Evolutionary conservation across 352 stramenopile genomes (phyloP).

Genomic region (Pythium chondricola): DNA sequence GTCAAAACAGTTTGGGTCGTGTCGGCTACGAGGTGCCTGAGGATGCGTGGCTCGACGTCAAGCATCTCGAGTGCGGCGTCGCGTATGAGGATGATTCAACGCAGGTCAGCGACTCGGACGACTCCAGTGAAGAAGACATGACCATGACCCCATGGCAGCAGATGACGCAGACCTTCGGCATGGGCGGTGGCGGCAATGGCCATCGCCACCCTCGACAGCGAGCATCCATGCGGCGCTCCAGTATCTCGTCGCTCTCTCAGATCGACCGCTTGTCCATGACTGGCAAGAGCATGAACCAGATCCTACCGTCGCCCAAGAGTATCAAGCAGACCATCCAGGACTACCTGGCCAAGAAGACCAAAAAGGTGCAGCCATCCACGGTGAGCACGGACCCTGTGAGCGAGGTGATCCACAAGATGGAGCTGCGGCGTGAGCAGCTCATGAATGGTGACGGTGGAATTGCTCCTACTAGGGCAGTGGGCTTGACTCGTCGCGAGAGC

Average conservation of each 20-base stretch:
- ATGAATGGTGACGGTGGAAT: constrained; percentile 1
- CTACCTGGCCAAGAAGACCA: constrained; percentile 56
- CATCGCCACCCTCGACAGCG: constrained; percentile 12
- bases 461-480: too few relatives aligned
- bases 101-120: constrained; percentile 76
- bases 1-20: constrained; percentile 12
- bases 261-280: constrained; percentile 50
- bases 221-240: constrained; percentile 42
- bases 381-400: constrained; percentile 16
- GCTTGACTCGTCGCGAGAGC: neutral
- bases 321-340: constrained; percentile 60
- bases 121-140: constrained; percentile 72
- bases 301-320: constrained; percentile 37
- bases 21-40: constrained; percentile 19
- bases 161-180: constrained; percentile 81
- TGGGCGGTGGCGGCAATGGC: constrained; percentile 30
- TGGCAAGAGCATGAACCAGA: constrained; percentile 43
- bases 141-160: constrained; percentile 79
- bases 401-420: constrained; percentile 22
- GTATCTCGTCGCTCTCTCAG: constrained; percentile 58
- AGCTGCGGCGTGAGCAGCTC: constrained; percentile 14
- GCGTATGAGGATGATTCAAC: constrained; percentile 75
- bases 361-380: constrained; percentile 53
- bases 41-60: constrained; percentile 43
- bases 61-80: constrained; percentile 68